Evolutionary conservation across 2,329 filamentous ascomycete genomes (phyloP).

Genomic region (Talaromyces amestolkiae): DNA sequence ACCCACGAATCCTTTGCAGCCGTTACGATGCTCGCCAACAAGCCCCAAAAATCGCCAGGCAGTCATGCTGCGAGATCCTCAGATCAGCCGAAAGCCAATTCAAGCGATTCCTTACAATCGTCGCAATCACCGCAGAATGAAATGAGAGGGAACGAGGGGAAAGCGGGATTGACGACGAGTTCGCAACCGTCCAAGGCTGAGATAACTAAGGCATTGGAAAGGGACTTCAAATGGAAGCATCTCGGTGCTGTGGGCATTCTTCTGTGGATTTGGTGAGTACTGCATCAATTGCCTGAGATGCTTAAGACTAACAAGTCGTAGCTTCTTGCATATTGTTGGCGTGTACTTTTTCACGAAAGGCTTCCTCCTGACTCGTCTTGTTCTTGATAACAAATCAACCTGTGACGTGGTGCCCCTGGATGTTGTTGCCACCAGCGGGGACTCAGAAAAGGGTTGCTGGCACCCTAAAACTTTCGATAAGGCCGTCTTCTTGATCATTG

Average conservation of each 20-base stretch:
- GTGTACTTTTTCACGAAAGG: slow-evolving; percentile 92
- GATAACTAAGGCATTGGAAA: slow-evolving; percentile 32
- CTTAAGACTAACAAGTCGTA: slow-evolving; percentile 28
- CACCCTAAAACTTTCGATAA: slow-evolving; percentile 91
- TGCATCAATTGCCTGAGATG: background rate
- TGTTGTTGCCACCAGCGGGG: slow-evolving; percentile 20
- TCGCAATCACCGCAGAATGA: background rate
- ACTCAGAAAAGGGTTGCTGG: slow-evolving; percentile 74
- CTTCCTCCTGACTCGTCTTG: slow-evolving; percentile 83
- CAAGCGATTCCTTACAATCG: background rate
- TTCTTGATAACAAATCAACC: slow-evolving; percentile 72
- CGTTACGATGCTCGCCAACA: slow-evolving; percentile 7
- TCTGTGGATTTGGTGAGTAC: slow-evolving; percentile 42
- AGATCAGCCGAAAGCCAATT: background rate
- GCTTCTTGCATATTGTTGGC: slow-evolving; percentile 71
- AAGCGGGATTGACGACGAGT: background rate
- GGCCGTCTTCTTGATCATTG: slow-evolving; percentile 84
- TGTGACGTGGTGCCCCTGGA: slow-evolving; percentile 67
- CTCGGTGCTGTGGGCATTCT: slow-evolving; percentile 38
- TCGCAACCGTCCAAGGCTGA: slow-evolving; percentile 30
- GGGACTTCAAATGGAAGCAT: slow-evolving; percentile 40
- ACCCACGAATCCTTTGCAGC: background rate
- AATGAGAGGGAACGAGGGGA: background rate
- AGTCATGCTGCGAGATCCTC: background rate
- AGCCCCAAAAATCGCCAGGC: background rate